Evolutionary conservation across 2,329 filamentous ascomycete genomes (phyloP).

Genomic region (Didymellaceae sp.): DNA sequence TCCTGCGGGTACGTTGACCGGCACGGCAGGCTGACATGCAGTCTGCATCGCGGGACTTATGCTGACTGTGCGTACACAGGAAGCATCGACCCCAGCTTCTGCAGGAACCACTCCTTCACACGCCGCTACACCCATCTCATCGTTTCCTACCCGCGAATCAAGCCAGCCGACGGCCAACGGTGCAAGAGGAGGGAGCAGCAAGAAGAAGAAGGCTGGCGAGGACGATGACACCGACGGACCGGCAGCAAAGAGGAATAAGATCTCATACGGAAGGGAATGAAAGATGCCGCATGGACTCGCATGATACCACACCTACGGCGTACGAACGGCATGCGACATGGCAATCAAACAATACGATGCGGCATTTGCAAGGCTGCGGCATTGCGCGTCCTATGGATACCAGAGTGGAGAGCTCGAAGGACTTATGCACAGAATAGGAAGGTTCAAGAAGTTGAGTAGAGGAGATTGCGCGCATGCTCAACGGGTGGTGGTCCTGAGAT

Average conservation of each 20-base stretch:
- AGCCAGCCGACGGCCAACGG: constrained; percentile 52
- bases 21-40: not conserved
- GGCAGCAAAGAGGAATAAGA: constrained; percentile 56
- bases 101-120: constrained; percentile 53
- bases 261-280: constrained; percentile 58
- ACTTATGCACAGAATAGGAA: constrained; percentile 27
- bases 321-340: constrained; percentile 3
- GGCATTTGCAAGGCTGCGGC: constrained; percentile 16
- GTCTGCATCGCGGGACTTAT: not conserved
- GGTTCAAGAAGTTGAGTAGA: constrained; percentile 19
- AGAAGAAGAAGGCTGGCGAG: constrained; percentile 53
- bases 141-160: constrained; percentile 54
- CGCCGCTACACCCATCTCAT: constrained; percentile 56
- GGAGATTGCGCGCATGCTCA: constrained; percentile 14
- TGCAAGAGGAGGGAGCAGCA: constrained; percentile 49
- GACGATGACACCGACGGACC: constrained; percentile 57
- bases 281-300: constrained; percentile 1
- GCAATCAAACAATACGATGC: constrained; percentile 16
- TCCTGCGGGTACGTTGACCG: constrained; percentile 42
- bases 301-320: constrained; percentile 1
- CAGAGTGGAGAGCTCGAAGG: constrained; percentile 20
- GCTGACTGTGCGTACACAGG: constrained; percentile 35
- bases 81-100: constrained; percentile 49
- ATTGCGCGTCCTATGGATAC: constrained; percentile 38
- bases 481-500: constrained; percentile 13